Evolutionary conservation across 139 green algal species (phyloP).

Genomic region (Tetradesmus obliquus): DNA sequence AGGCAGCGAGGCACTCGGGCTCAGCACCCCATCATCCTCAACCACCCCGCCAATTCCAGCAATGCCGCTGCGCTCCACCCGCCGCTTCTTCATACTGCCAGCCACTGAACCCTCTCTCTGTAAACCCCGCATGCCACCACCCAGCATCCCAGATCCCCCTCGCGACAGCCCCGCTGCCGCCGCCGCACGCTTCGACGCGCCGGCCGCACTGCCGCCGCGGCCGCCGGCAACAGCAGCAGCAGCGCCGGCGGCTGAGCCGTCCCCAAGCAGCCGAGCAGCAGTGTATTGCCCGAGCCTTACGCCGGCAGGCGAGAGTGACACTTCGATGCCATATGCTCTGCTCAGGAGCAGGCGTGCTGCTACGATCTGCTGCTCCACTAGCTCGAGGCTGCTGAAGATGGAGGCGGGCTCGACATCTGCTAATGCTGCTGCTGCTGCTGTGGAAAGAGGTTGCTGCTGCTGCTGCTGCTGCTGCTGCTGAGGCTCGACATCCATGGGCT

Average conservation of each 20-base stretch:
- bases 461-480: neutral
- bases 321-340: conserved; percentile 47
- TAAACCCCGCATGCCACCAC: neutral
- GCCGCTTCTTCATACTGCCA: conserved; percentile 23
- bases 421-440: conserved; percentile 5
- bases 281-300: conserved; percentile 39
- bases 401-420: conserved; percentile 7
- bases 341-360: conserved; percentile 34
- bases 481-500: neutral
- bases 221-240: neutral
- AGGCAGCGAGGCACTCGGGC: conserved; percentile 26
- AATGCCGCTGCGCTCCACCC: neutral
- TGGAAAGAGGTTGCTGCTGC: neutral
- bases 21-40: conserved; percentile 38
- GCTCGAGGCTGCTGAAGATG: conserved; percentile 51
- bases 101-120: conserved; percentile 32
- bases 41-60: neutral
- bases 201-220: neutral
- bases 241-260: neutral
- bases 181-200: neutral
- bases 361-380: conserved; percentile 54
- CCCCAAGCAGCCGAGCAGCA: neutral
- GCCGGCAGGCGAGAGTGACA: neutral
- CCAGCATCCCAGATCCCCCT: conserved; percentile 6
- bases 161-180: neutral